Evolutionary conservation across 2,329 filamentous ascomycete genomes (phyloP).

Genomic region (Alternaria triticimaculans): DNA sequence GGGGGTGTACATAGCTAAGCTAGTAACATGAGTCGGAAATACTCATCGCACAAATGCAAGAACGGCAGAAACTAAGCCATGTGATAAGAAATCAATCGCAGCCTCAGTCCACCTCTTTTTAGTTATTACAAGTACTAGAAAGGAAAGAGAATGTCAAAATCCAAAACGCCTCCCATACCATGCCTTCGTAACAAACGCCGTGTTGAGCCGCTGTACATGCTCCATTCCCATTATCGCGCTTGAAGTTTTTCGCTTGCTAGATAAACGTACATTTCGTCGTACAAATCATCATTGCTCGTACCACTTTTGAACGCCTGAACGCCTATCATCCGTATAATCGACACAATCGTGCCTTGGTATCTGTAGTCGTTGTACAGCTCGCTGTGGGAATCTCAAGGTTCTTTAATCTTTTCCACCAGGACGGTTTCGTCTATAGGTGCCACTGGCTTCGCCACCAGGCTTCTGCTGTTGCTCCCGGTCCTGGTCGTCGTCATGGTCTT

Average conservation of each 20-base stretch:
- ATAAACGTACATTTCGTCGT: neutral
- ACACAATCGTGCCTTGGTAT: neutral
- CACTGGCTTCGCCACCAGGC: neutral
- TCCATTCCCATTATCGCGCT: neutral
- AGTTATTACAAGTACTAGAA: neutral
- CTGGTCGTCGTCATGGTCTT: neutral
- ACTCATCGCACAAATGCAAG: neutral
- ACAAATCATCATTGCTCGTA: too few species aligned
- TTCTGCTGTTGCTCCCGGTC: neutral
- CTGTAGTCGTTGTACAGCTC: neutral
- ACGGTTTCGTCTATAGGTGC: neutral
- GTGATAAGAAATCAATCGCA: rapidly evolving
- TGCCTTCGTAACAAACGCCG: neutral
- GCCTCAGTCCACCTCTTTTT: neutral
- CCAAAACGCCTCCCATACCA: neutral
- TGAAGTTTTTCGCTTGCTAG: neutral
- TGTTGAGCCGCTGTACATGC: neutral
- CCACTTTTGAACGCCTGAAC: too few species aligned
- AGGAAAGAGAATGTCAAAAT: neutral
- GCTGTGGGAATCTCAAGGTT: neutral
- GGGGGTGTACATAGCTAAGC: neutral
- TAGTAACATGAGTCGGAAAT: neutral
- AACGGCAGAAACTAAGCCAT: neutral
- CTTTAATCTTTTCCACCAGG: neutral
- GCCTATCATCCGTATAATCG: neutral